Percentiles rank a stretch among this genome's conserved stretches.
Conservation (phyloP, 2,329 filamentous ascomycete genomes). For the Coniochaeta prunicola region DNA sequence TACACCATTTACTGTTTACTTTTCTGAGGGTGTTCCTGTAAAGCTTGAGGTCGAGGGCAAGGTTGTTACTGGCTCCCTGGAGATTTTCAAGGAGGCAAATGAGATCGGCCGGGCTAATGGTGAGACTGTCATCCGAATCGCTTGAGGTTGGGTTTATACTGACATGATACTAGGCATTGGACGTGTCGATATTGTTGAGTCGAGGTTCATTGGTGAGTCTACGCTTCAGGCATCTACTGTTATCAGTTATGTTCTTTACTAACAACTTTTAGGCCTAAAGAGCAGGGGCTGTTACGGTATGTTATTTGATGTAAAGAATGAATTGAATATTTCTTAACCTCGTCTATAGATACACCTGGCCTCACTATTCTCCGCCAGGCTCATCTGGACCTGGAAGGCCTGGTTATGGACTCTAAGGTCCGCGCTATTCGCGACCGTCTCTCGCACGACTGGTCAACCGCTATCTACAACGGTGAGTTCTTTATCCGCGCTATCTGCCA, state of each 20-base stretch:
- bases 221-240: too few relatives aligned
- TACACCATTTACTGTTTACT: slow-evolving; percentile 57
- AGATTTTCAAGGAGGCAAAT: slow-evolving; percentile 59
- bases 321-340: background rate
- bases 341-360: background rate
- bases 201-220: background rate
- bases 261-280: background rate
- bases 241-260: too few relatives aligned
- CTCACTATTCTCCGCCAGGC: background rate
- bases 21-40: slow-evolving; percentile 59
- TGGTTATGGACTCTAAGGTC: background rate
- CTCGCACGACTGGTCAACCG: background rate
- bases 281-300: background rate
- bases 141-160: too few relatives aligned
- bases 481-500: background rate
- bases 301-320: background rate
- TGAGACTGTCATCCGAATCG: too few relatives aligned
- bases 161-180: slow-evolving; percentile 35
- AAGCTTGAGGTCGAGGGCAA: slow-evolving; percentile 54
- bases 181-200: slow-evolving; percentile 57
- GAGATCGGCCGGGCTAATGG: slow-evolving; percentile 57
- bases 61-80: slow-evolving; percentile 53
- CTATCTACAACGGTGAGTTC: background rate
- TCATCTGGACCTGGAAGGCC: background rate
- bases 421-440: background rate